Conservation (phyloP, 768 basidiomycete species). For the Pleurotus eryngii region DNA sequence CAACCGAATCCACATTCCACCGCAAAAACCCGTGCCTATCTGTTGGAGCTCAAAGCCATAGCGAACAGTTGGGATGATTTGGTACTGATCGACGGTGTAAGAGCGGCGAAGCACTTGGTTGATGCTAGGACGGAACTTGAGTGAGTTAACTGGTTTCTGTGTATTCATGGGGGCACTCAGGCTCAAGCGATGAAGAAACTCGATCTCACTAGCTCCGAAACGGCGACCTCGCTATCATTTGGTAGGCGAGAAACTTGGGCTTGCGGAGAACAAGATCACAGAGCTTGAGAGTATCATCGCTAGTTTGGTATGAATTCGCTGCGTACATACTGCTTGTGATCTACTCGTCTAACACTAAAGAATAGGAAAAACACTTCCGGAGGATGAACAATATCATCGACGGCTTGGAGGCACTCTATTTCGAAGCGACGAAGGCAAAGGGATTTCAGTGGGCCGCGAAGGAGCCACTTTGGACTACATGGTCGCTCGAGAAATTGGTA, state of each 20-base stretch:
- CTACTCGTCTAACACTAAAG: too few species aligned
- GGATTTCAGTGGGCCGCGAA: constrained; percentile 68
- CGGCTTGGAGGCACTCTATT: constrained; percentile 56
- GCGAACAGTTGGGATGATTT: constrained; percentile 82
- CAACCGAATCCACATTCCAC: constrained; percentile 73
- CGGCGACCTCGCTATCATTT: constrained; percentile 54
- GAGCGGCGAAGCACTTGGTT: constrained; percentile 65
- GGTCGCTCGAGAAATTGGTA: constrained; percentile 78
- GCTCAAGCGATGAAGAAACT: constrained; percentile 45
- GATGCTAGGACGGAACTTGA: constrained; percentile 83
- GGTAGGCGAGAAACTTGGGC: constrained; percentile 59
- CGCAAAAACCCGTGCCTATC: constrained; percentile 65
- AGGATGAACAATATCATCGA: constrained; percentile 65
- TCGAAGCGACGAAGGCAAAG: constrained; percentile 69
- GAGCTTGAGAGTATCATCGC: constrained; percentile 54
- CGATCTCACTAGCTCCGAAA: constrained; percentile 52
- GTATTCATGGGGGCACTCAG: not conserved
- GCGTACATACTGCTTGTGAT: too few species aligned
- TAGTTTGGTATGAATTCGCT: constrained; percentile 39
- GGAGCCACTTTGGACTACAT: constrained; percentile 79
- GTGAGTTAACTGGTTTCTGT: constrained; percentile 40
- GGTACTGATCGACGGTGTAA: constrained; percentile 75
- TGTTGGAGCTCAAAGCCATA: constrained; percentile 64
- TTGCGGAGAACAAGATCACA: constrained; percentile 64
- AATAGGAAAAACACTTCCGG: constrained; percentile 67